Conservation (phyloP, 208 protist species). For the Leptomonas pyrrhocoris region DNA sequence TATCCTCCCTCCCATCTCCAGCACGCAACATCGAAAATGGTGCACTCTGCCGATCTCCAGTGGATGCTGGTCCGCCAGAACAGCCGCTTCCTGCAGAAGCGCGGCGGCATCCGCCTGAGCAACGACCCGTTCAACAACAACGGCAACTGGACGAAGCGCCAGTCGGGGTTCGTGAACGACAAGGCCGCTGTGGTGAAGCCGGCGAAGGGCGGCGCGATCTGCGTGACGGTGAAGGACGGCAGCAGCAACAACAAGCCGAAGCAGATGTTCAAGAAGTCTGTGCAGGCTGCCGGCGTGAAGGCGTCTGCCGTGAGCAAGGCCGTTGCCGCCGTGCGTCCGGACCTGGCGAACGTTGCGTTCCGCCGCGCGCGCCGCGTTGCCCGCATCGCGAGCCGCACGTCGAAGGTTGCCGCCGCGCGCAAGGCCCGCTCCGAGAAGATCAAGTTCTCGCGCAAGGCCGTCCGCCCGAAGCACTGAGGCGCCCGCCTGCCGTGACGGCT, state of each 20-base stretch:
- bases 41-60: constrained; percentile 88
- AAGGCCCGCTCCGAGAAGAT: constrained; percentile 82
- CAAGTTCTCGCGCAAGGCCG: constrained; percentile 75
- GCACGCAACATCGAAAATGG: constrained; percentile 47
- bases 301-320: constrained; percentile 70
- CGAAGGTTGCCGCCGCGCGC: constrained; percentile 70
- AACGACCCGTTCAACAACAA: constrained; percentile 90
- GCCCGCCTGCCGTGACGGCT: not conserved
- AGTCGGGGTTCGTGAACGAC: constrained; percentile 77
- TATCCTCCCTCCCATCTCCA: not conserved
- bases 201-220: constrained; percentile 63
- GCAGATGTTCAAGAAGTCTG: constrained; percentile 72
- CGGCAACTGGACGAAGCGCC: constrained; percentile 88
- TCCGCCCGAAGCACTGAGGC: constrained; percentile 69
- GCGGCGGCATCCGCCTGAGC: constrained; percentile 77
- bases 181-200: constrained; percentile 79
- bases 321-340: constrained; percentile 78
- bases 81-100: constrained; percentile 89
- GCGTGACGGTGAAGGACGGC: constrained; percentile 75
- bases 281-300: constrained; percentile 74
- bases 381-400: constrained; percentile 55
- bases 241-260: constrained; percentile 80
- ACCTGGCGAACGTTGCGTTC: constrained; percentile 79
- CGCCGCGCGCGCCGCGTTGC: constrained; percentile 83
- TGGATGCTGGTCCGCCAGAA: constrained; percentile 83